Evolutionary conservation across 257 asterid genomes (phyloP).

Genomic region (Capsicum rhomboideum): DNA sequence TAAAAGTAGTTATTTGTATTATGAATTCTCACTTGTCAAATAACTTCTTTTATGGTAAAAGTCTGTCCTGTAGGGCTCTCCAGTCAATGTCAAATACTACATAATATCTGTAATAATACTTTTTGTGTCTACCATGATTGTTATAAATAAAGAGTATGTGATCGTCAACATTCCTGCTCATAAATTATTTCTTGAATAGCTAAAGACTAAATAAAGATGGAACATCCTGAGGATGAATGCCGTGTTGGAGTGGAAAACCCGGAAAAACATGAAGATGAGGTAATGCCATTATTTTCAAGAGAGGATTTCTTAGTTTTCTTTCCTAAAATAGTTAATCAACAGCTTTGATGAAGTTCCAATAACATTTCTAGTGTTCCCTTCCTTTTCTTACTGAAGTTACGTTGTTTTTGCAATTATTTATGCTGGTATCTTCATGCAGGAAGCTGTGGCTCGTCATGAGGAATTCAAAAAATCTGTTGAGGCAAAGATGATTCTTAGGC

Average conservation of each 20-base stretch:
- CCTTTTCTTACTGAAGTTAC: neutral
- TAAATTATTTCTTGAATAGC: neutral
- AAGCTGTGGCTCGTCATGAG: conserved; percentile 83
- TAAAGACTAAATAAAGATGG: conserved; percentile 35
- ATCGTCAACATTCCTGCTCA: neutral
- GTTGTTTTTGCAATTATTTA: neutral
- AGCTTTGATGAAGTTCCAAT: neutral
- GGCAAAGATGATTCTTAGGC: conserved; percentile 67
- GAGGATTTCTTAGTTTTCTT: neutral
- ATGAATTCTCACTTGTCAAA: neutral
- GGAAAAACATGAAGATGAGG: conserved; percentile 72
- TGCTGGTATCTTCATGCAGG: conserved; percentile 42
- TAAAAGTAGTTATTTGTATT: neutral
- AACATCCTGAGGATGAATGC: conserved; percentile 52
- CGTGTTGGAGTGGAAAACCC: conserved; percentile 45
- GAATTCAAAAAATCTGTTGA: conserved; percentile 85
- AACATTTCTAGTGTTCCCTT: neutral
- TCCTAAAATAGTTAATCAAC: neutral
- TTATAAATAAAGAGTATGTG: neutral
- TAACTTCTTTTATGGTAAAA: neutral
- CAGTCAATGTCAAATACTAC: neutral
- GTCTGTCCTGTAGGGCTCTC: neutral
- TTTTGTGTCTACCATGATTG: neutral
- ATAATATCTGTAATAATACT: neutral
- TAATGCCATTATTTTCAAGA: conserved; percentile 8